Evolutionary conservation across 139 green algal species (phyloP).

Genomic region (Chlorella vulgaris): DNA sequence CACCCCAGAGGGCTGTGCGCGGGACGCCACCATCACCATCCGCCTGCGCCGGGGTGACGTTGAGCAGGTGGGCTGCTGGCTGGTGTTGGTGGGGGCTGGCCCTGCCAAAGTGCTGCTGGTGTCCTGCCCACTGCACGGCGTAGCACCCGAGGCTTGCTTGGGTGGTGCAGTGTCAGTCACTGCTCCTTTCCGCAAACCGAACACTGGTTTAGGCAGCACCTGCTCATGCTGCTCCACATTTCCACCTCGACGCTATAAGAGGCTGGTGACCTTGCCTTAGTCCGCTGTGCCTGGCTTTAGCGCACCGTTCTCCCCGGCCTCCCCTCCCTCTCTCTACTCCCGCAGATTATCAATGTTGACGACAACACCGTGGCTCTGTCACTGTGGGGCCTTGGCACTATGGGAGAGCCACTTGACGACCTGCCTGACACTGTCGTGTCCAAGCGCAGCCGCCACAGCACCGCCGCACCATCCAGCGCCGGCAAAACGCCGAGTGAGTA

Average conservation of each 20-base stretch:
- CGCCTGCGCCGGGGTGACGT: slow-evolving; percentile 24
- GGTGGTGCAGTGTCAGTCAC: too few species aligned
- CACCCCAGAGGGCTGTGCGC: slow-evolving; percentile 48
- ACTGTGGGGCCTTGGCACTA: slow-evolving; percentile 47
- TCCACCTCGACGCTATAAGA: too few species aligned
- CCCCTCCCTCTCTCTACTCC: not conserved
- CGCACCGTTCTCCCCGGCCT: not conserved
- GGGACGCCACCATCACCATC: slow-evolving; percentile 41
- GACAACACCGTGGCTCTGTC: slow-evolving; percentile 54
- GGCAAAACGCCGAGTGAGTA: slow-evolving; percentile 18
- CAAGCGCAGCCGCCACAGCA: slow-evolving; percentile 18
- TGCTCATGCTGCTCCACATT: too few species aligned
- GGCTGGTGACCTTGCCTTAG: too few species aligned
- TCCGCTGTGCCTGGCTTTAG: too few species aligned
- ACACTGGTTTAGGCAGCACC: too few species aligned
- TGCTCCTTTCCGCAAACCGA: too few species aligned
- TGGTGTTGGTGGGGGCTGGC: not conserved
- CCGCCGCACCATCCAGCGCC: not conserved
- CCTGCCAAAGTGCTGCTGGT: not conserved
- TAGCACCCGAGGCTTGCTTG: too few species aligned
- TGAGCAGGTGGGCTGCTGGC: slow-evolving; percentile 4
- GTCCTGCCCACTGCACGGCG: not conserved
- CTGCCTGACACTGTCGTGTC: slow-evolving; percentile 36
- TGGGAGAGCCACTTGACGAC: slow-evolving; percentile 15
- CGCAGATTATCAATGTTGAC: slow-evolving; percentile 44